Evolutionary conservation across 257 asterid genomes (phyloP).

Genomic region (Jacaranda mimosifolia): DNA sequence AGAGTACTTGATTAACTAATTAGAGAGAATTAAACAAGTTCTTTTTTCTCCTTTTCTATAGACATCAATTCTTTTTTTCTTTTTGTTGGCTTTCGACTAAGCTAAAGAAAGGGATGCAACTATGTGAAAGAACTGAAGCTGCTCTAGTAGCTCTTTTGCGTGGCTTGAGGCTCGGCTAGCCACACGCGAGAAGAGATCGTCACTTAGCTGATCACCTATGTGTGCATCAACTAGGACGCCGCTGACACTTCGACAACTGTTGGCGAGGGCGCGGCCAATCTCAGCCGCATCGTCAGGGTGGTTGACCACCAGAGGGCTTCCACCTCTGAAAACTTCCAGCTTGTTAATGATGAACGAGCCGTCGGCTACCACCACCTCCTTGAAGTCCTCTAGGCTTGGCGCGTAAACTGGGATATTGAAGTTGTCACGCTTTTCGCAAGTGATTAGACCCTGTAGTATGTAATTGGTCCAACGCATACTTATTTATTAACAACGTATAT

Average conservation of each 20-base stretch:
- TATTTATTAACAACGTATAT: too few species aligned
- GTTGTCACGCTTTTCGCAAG: slow-evolving; percentile 74
- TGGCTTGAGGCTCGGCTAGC: slow-evolving; percentile 69
- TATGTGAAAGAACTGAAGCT: slow-evolving; percentile 86
- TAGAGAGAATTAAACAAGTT: slow-evolving; percentile 8
- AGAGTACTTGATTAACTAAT: background rate
- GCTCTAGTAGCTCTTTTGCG: slow-evolving; percentile 76
- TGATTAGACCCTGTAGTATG: slow-evolving; percentile 69
- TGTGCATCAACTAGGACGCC: slow-evolving; percentile 97
- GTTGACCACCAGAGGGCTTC: slow-evolving; percentile 91
- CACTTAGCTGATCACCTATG: slow-evolving; percentile 80
- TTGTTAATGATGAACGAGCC: slow-evolving; percentile 74
- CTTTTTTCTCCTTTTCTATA: background rate
- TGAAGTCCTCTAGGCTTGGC: slow-evolving; percentile 88
- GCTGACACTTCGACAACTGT: slow-evolving; percentile 82
- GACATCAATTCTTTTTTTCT: background rate
- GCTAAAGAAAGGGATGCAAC: slow-evolving; percentile 92
- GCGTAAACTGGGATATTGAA: slow-evolving; percentile 96
- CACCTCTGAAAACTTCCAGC: slow-evolving; percentile 83
- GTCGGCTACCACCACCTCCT: slow-evolving; percentile 84
- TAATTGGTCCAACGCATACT: background rate
- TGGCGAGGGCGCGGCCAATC: slow-evolving; percentile 88
- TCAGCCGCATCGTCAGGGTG: slow-evolving; percentile 84
- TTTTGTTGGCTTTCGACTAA: background rate
- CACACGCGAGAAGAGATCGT: slow-evolving; percentile 75